Evolutionary conservation across 2,329 filamentous ascomycete species (phyloP).

Genomic region (Aspergillus glaucus): DNA sequence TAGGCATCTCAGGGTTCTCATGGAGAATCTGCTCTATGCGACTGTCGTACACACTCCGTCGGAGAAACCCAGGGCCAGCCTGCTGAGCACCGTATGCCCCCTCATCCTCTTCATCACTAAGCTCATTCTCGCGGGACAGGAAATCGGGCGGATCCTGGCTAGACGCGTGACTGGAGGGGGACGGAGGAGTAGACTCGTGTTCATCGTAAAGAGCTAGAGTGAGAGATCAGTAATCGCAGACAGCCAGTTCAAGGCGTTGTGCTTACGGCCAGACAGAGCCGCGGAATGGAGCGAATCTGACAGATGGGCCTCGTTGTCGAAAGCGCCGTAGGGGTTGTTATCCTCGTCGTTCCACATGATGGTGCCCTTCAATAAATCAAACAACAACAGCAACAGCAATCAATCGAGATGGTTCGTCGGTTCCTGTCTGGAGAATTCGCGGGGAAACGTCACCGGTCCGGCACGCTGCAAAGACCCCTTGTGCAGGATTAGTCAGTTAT

Average conservation of each 20-base stretch:
- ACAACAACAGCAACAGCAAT: neutral
- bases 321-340: conserved; percentile 95
- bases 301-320: conserved; percentile 75
- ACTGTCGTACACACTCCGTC: conserved; percentile 83
- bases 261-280: conserved; percentile 48
- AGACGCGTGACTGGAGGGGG: conserved; percentile 66
- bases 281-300: conserved; percentile 61
- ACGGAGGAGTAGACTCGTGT: conserved; percentile 57
- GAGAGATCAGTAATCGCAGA: conserved; percentile 3
- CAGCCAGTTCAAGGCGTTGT: neutral
- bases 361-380: conserved; percentile 5
- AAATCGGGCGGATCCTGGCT: conserved; percentile 60
- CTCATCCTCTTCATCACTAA: conserved; percentile 56
- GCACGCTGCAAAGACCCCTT: neutral
- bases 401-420: neutral
- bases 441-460: conserved; percentile 4
- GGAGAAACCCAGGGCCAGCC: conserved; percentile 44
- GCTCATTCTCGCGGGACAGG: conserved; percentile 46
- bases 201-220: conserved; percentile 49
- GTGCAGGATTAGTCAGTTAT: neutral
- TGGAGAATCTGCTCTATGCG: conserved; percentile 96
- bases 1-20: conserved; percentile 83
- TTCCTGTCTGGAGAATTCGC: conserved; percentile 1
- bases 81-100: conserved; percentile 45
- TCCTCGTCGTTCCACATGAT: conserved; percentile 99